Percentiles rank a stretch among this genome's conserved stretches.
These are phyloP conservation scores for Mortierella polycephala DNA, from an alignment of 371 early-diverging fungal species.

Conservation along the genomic window DNA sequence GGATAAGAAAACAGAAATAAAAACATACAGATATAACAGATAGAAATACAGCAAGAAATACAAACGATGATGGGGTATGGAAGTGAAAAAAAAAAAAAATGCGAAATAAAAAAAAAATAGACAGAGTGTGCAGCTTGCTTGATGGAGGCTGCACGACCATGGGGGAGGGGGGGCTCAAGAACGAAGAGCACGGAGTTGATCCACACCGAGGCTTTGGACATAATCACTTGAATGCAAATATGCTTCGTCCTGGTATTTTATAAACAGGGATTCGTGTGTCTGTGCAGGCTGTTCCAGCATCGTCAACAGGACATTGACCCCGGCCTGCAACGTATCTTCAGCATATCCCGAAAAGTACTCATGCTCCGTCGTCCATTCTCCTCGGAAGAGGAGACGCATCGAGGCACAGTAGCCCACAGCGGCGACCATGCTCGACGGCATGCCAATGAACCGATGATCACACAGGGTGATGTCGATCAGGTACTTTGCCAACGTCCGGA, in stretches of 20 bases:
- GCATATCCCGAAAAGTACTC: slow-evolving; percentile 25
- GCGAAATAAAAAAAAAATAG: background rate
- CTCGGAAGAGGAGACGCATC: slow-evolving; percentile 73
- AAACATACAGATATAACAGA: too few species aligned
- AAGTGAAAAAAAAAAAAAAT: background rate
- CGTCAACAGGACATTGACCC: slow-evolving; percentile 29
- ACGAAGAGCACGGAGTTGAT: slow-evolving; percentile 13
- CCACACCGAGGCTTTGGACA: slow-evolving; percentile 32
- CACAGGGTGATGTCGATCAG: slow-evolving; percentile 85
- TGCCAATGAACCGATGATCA: slow-evolving; percentile 78
- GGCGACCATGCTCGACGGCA: slow-evolving; percentile 75
- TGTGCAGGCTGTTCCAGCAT: slow-evolving; percentile 33
- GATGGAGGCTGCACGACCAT: background rate
- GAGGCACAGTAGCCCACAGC: slow-evolving; percentile 81
- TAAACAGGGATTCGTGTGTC: slow-evolving; percentile 28
- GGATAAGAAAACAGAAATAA: too few species aligned
- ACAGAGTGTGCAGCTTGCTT: background rate
- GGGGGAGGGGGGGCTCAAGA: background rate
- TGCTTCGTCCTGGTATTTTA: slow-evolving; percentile 24
- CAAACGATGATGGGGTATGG: background rate
- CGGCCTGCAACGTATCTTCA: slow-evolving; percentile 7
- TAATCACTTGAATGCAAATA: slow-evolving; percentile 30
- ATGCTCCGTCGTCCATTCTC: slow-evolving; percentile 65
- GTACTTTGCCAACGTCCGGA: slow-evolving; percentile 87
- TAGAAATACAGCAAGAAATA: too few species aligned